Base-by-base conservation (phyloP, 2,329 filamentous ascomycete species). In the Hypomyces perniciosus region DNA sequence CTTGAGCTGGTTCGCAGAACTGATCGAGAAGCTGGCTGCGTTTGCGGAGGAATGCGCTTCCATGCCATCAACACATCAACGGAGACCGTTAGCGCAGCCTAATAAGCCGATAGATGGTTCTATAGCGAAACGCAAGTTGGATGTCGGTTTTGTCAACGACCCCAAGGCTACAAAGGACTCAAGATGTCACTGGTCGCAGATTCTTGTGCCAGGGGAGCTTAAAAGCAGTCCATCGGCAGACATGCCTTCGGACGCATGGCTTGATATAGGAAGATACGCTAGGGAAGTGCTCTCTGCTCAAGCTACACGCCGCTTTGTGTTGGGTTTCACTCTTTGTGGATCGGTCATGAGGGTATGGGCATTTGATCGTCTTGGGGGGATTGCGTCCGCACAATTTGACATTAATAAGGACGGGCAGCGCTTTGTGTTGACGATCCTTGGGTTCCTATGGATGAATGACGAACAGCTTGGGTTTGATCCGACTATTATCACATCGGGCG, bases 311-410 rank as follows among this genome's bases (percentile, higher is more conserved):
- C 66, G 70, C 27, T 78, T 76, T 54, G 67, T 74, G 48, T 58
- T 76, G 12, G 72, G 70, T 48, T 78, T 79, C 62, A 77, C 73
- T 4, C 52, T 78, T 10, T 78, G 66, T 50, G 65, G 71, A 54
- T 66, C 67, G 50, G 55, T 71, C 10, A 74, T 78, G 68, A 67
- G 70, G 43, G 56, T 77, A 50, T 78, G 64, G 72, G 62, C 60
- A 51, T 77, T 76, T 61, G 68, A 78, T 57, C 62, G 68, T n/a
- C 54, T 75, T 1, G 72, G 74, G 9, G 72, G 67, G 5, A 69
- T 77, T 34, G 68, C 67, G 50, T 77, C 72, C 8, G 58, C 66
- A 26, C 61, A 64, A 33, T 77, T 77, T 55, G 58, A 77, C 52
- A 72, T 78, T 30, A 72, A 77, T 51, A 33, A 71, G 39, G 62